These are phyloP conservation scores for Sphaerulina musiva DNA, from an alignment of 2,329 filamentous ascomycete genomes.

Conservation along the genomic window DNA sequence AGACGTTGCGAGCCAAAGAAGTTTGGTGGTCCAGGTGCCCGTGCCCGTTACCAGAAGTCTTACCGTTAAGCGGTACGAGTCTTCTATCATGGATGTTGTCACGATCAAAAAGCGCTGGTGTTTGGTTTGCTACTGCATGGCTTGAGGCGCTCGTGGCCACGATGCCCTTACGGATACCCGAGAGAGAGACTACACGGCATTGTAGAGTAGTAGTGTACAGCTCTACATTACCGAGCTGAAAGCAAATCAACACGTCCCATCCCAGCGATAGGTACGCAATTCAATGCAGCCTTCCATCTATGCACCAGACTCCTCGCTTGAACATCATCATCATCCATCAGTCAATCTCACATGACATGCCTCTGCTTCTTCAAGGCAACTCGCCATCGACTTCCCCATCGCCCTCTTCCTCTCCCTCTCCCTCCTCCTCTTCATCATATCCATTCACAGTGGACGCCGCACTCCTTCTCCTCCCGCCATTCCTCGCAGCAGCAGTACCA, in stretches of 20 bases:
- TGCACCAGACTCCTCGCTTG: slow-evolving; percentile 19
- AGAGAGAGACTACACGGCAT: background rate
- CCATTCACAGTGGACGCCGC: slow-evolving; percentile 17
- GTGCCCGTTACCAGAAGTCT: slow-evolving; percentile 97
- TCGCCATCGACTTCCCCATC: slow-evolving; percentile 17
- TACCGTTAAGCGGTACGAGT: slow-evolving; percentile 68
- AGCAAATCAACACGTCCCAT: slow-evolving; percentile 7
- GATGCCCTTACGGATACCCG: slow-evolving; percentile 9
- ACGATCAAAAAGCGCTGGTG: slow-evolving; percentile 9
- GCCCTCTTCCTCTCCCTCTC: slow-evolving; percentile 10
- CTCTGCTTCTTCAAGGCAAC: background rate
- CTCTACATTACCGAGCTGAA: slow-evolving; percentile 6
- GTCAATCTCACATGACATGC: background rate
- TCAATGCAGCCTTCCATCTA: background rate
- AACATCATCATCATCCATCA: background rate
- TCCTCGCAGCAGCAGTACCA: slow-evolving; percentile 5
- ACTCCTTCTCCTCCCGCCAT: slow-evolving; percentile 14
- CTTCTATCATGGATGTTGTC: slow-evolving; percentile 10
- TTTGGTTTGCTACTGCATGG: slow-evolving; percentile 11
- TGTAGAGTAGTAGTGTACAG: slow-evolving; percentile 7
- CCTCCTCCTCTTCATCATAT: slow-evolving; percentile 9
- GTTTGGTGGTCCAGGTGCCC: slow-evolving; percentile 87
- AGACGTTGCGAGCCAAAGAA: slow-evolving; percentile 99
- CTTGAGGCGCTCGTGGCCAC: slow-evolving; percentile 6
- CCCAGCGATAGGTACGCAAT: slow-evolving; percentile 1